Evolutionary conservation across 2,329 filamentous ascomycete genomes (phyloP), one percentile per base, ranked within the genome.

Genomic region (Fusarium miscanthi): DNA sequence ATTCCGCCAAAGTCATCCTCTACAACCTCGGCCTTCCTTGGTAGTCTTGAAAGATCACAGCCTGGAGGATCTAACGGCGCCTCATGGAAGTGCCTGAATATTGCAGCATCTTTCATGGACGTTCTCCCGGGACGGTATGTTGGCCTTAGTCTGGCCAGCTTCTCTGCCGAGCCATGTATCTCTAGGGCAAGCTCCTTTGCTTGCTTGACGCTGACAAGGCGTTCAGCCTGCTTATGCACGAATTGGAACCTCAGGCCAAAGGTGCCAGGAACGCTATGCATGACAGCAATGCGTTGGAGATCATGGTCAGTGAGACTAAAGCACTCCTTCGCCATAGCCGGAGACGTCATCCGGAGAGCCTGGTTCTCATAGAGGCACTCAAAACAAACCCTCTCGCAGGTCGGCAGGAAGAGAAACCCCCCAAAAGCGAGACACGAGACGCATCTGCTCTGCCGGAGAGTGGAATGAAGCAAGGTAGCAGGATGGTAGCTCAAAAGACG

Each of bases 311-410:
- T 66, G 21, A 79, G 66, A 42, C 59, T 40, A 64, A 78, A 78
- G 38, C 72, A 78, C 58, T 73, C 59, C 58, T 75, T 68, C n/a
- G 77, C 74, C 33, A 37, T 53, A 11, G 56, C 38, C 25, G 66
- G 46, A 19, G 75, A 65, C 43, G 78, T 74, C 74, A 80, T 76
- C 53, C 75, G 70, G 17, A 78, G 66, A 49, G 74, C 66, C 51
- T 67, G 68, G 52, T 77, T 78, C 42, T 72, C 59, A 17, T 73
- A 73, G 46, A 81, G 69, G 52, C 80, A 81, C 48, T 75, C 64
- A 31, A 73, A 76, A 63, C 80, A 82, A 48, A 76, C 66, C 57
- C 80, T 76, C 58, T 80, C 77, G 63, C 77, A 81, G 6, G 77
- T 78, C 1, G 79, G 78, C 35, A 81, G 69, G 48, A 80, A 80